Conservation (phyloP, 2,329 filamentous ascomycete species). For the Kalmusia sp. region DNA sequence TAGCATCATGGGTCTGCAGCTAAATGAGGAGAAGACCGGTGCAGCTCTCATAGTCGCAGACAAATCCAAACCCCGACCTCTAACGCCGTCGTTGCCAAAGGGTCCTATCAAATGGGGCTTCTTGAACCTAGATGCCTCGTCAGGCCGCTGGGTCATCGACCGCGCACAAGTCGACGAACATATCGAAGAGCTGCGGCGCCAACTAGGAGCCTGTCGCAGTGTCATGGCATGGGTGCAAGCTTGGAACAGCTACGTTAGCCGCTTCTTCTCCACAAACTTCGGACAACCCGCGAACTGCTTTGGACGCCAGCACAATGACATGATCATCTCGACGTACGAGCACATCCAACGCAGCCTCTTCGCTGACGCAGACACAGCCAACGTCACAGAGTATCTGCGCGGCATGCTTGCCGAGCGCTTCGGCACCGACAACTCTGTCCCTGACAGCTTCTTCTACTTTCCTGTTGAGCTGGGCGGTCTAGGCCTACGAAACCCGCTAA, state of each 20-base stretch:
- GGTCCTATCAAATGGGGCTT: slow-evolving; percentile 68
- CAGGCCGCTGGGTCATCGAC: slow-evolving; percentile 66
- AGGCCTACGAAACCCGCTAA: slow-evolving; percentile 56
- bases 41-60: slow-evolving; percentile 51
- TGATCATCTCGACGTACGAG: slow-evolving; percentile 59
- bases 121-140: slow-evolving; percentile 60
- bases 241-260: slow-evolving; percentile 65
- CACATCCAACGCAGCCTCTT: slow-evolving; percentile 62
- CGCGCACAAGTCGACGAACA: slow-evolving; percentile 65
- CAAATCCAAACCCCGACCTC: slow-evolving; percentile 22
- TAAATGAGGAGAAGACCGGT: slow-evolving; percentile 67
- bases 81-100: slow-evolving; percentile 52
- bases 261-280: slow-evolving; percentile 66
- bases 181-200: slow-evolving; percentile 64
- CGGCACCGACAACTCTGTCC: slow-evolving; percentile 43
- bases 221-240: slow-evolving; percentile 66
- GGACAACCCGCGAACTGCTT: slow-evolving; percentile 63
- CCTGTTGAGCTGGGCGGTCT: slow-evolving; percentile 57
- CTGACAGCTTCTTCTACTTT: slow-evolving; percentile 57
- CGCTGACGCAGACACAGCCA: slow-evolving; percentile 37
- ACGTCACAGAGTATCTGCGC: slow-evolving; percentile 62
- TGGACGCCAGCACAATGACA: slow-evolving; percentile 62
- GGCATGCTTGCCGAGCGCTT: slow-evolving; percentile 49
- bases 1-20: slow-evolving; percentile 61
- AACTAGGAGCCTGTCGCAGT: slow-evolving; percentile 63